These are phyloP conservation scores for Nannochloropsis granulata DNA, from an alignment of 108 stramenopile genomes.

Conservation along the genomic window DNA sequence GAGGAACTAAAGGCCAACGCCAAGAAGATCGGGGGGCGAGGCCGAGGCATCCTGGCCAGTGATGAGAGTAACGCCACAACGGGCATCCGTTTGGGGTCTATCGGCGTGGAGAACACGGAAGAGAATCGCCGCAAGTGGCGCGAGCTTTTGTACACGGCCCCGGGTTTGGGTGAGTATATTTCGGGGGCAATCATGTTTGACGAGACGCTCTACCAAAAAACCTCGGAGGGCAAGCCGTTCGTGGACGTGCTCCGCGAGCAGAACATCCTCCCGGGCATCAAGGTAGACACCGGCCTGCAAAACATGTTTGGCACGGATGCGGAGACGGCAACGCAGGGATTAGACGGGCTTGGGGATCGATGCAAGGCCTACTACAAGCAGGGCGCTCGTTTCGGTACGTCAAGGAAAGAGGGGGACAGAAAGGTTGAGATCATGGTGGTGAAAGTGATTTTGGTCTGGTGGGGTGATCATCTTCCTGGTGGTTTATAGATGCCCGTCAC, in stretches of 20 bases:
- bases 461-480: too few relatives aligned
- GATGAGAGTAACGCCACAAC: constrained; percentile 29
- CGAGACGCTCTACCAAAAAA: constrained; percentile 59
- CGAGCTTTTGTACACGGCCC: constrained; percentile 57
- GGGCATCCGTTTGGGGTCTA: constrained; percentile 49
- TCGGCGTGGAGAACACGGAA: constrained; percentile 57
- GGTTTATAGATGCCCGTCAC: too few relatives aligned
- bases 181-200: constrained; percentile 64
- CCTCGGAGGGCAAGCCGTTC: constrained; percentile 49
- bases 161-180: constrained; percentile 54
- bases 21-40: constrained; percentile 25
- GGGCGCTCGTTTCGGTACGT: constrained; percentile 55
- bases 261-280: constrained; percentile 71
- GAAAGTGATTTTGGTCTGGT: neutral
- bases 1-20: constrained; percentile 11
- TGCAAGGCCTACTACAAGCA: constrained; percentile 54
- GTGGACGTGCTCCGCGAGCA: constrained; percentile 47
- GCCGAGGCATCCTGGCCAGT: constrained; percentile 32
- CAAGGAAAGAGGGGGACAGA: neutral
- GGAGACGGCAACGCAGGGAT: constrained; percentile 67
- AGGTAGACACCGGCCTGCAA: constrained; percentile 48
- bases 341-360: constrained; percentile 53
- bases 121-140: constrained; percentile 61
- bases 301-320: constrained; percentile 51
- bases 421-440: neutral